Evolutionary conservation across 2,329 filamentous ascomycete genomes (phyloP), one percentile per base, ranked within the genome.

Genomic region (Diaporthe sp.): DNA sequence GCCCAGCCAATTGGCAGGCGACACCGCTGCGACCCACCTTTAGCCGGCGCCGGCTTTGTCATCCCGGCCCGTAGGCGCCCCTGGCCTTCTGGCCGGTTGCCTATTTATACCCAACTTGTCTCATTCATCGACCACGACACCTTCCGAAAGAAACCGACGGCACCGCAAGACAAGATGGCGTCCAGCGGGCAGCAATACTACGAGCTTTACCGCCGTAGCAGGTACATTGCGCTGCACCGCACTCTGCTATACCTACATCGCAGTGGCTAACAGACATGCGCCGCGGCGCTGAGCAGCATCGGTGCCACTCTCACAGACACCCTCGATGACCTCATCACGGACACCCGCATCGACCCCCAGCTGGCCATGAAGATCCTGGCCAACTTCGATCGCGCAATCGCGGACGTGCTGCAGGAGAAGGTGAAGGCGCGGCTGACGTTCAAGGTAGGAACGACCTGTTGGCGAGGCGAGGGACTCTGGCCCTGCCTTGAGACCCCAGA

Each of bases 201-300:
- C 86, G 97, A 99, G 91, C 93, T 99, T 82, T 99, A 99, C 86
- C 95, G 97, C 81, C 94, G 96, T 88, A 98, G 95, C 92, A 98
- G 96, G 97, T 98, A 95, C 85, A 85, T 76, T 78, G 77, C 28
- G 57, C 73, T 78, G 57, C 61, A 70, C 58, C 62, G 31, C 62
- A 71, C 69, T 53, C 37, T 74, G 62, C 68, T 75, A 77, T 78
- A 76, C 79, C 79, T 76, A 79, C 76, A 75, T 76, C 77, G 76
- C 77, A 72, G 70, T 53, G 62, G 73, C 75, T 77, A 72, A 77
- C 75, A 46, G 55, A 49, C 39, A n/a, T 70, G 69, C 62, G 73
- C 73, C 44, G 58, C 44, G 37, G 68, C 75, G 53, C 68, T 76
- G 62, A 68, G 77, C 65, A 99, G 97, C 86, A 95, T 99, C 87